Conservation (phyloP, 805 yeast genomes). For the Dipodascus albidus region DNA sequence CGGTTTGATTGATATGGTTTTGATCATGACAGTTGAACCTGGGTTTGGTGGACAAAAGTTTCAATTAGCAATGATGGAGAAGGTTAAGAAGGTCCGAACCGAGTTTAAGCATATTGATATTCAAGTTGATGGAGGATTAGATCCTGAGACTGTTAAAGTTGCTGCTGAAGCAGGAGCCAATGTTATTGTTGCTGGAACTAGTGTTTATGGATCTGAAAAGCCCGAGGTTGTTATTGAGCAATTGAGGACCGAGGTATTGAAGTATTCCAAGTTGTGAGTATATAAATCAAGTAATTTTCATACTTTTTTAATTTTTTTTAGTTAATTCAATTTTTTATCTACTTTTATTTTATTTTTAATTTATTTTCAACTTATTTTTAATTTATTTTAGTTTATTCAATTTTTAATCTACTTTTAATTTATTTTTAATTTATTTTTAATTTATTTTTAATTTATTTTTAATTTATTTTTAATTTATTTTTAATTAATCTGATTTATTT, state of each 20-base stretch:
- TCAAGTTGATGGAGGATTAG: conserved; percentile 95
- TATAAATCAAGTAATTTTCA: neutral
- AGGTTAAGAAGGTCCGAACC: conserved; percentile 65
- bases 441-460: no score
- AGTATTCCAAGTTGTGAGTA: conserved; percentile 1
- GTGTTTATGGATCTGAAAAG: conserved; percentile 75
- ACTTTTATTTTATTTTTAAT: no score
- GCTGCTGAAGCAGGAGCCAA: conserved; percentile 98
- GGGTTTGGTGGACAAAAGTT: conserved; percentile 98
- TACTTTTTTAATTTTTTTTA: no score
- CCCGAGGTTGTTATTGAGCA: conserved; percentile 65
- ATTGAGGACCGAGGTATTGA: conserved; percentile 51
- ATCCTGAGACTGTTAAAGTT: conserved; percentile 66
- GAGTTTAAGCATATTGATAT: conserved; percentile 72
- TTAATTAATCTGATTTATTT: no score
- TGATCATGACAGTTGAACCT: conserved; percentile 97
- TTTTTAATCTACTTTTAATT: neutral
- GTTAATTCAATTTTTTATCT: no score
- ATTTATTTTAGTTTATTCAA: no score
- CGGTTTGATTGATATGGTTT: conserved; percentile 67
- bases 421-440: no score
- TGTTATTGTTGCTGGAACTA: conserved; percentile 94
- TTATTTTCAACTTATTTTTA: neutral
- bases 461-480: no score
- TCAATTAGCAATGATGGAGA: conserved; percentile 94